These are phyloP conservation scores for Psilocybe cyanescens DNA, from an alignment of 768 basidiomycete genomes.

Conservation along the genomic window DNA sequence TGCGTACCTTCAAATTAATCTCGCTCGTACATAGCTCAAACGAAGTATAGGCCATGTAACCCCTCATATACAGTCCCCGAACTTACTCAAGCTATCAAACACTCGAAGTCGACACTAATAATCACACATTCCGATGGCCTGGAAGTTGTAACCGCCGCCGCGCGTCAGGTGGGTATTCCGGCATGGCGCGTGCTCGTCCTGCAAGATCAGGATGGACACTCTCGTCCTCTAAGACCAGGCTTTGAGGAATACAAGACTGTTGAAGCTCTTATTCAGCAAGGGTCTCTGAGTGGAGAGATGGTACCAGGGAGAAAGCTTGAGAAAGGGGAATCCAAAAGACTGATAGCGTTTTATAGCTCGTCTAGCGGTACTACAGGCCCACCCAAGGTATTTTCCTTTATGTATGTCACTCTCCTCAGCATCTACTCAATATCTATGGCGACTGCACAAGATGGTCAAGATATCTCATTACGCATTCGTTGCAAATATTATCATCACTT, in stretches of 20 bases:
- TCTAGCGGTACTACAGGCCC: slow-evolving; percentile 11
- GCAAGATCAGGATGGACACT: slow-evolving; percentile 6
- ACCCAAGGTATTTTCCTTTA: slow-evolving; percentile 3
- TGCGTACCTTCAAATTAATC: neutral
- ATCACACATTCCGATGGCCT: slow-evolving; percentile 5
- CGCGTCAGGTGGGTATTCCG: neutral
- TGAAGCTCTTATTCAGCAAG: slow-evolving; percentile 2
- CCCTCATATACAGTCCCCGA: slow-evolving; percentile 4
- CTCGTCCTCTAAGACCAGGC: neutral
- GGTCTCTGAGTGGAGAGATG: neutral
- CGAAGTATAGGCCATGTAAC: slow-evolving; percentile 6
- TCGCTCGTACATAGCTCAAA: neutral
- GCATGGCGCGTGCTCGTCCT: slow-evolving; percentile 5
- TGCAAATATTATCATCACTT: slow-evolving; percentile 4
- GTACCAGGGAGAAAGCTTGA: neutral
- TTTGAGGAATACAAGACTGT: neutral
- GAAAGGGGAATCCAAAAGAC: slow-evolving; percentile 8
- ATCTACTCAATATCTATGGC: neutral
- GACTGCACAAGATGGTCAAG: slow-evolving; percentile 3
- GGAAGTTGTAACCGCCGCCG: slow-evolving; percentile 4
- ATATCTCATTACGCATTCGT: slow-evolving; percentile 8
- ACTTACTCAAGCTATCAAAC: slow-evolving; percentile 7
- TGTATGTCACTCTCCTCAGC: no score
- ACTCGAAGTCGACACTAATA: slow-evolving; percentile 8
- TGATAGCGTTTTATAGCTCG: slow-evolving; percentile 10